These are phyloP conservation scores for Tetramitus jugosus DNA, from an alignment of 208 protist genomes.

Conservation along the genomic window DNA sequence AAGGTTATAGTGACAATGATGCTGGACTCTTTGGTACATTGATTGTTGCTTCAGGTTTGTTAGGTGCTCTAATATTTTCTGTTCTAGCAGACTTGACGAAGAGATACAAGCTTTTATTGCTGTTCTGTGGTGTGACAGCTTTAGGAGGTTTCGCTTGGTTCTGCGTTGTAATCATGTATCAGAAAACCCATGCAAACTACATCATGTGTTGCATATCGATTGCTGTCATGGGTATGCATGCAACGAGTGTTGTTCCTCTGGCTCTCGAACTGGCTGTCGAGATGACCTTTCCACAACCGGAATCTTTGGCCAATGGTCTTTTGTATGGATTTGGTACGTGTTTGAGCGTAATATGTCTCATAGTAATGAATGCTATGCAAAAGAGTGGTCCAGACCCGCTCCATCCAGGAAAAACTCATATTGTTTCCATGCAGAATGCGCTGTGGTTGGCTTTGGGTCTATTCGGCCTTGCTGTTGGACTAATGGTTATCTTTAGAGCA, in stretches of 20 bases:
- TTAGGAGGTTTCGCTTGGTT: neutral
- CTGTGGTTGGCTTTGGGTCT: neutral
- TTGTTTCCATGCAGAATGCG: neutral
- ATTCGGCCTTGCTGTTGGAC: neutral
- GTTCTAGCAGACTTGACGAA: neutral
- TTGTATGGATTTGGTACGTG: neutral
- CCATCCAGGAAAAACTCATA: neutral
- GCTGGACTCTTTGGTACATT: neutral
- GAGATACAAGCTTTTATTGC: conserved; percentile 4
- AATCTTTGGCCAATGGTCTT: neutral
- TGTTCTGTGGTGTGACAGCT: neutral
- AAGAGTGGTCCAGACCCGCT: neutral
- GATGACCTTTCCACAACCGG: neutral
- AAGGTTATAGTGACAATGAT: neutral
- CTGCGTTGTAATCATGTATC: neutral
- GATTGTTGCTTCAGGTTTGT: neutral
- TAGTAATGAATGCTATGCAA: neutral
- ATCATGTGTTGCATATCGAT: neutral
- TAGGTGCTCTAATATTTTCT: neutral
- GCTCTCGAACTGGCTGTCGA: neutral
- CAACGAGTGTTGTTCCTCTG: neutral
- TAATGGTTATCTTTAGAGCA: neutral
- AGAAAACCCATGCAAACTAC: neutral
- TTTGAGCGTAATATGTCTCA: neutral
- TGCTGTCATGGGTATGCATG: neutral